These are phyloP conservation scores for Pseudodiploospora longispora DNA, from an alignment of 2,329 filamentous ascomycete species.

Conservation along the genomic window DNA sequence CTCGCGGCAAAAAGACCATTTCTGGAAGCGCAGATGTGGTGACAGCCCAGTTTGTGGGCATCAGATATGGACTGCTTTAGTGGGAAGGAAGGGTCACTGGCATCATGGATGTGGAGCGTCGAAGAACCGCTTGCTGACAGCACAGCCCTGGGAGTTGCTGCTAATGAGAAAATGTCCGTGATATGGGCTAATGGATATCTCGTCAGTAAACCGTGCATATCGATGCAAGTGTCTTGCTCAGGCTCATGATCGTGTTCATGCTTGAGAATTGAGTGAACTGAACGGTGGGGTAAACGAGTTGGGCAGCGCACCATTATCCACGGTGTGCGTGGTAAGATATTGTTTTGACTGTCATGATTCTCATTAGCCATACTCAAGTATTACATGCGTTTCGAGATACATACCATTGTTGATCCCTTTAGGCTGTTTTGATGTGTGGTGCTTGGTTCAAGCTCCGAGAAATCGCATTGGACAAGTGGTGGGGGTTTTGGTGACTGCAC, in stretches of 20 bases:
- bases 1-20: constrained; percentile 69
- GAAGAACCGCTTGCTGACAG: constrained; percentile 82
- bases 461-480: constrained; percentile 3
- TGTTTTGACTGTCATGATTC: constrained; percentile 71
- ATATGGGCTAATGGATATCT: constrained; percentile 55
- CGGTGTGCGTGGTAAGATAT: constrained; percentile 87
- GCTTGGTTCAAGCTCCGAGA: constrained; percentile 18
- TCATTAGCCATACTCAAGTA: background rate
- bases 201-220: constrained; percentile 11
- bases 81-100: constrained; percentile 61
- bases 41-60: constrained; percentile 82
- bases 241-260: background rate
- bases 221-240: background rate
- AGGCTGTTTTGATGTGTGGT: constrained; percentile 9
- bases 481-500: constrained; percentile 7
- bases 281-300: constrained; percentile 17
- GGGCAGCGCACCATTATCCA: constrained; percentile 64
- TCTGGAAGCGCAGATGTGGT: constrained; percentile 69
- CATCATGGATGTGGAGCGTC: constrained; percentile 72
- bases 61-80: constrained; percentile 70
- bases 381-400: background rate
- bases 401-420: constrained; percentile 18
- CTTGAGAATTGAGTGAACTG: background rate
- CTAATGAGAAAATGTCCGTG: constrained; percentile 77
- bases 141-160: constrained; percentile 63